Percentiles rank a stretch among this genome's conserved stretches.
Conservation (phyloP, 225 moss, liverwort and hornwort genomes). For the Thuidium tamariscinum region DNA sequence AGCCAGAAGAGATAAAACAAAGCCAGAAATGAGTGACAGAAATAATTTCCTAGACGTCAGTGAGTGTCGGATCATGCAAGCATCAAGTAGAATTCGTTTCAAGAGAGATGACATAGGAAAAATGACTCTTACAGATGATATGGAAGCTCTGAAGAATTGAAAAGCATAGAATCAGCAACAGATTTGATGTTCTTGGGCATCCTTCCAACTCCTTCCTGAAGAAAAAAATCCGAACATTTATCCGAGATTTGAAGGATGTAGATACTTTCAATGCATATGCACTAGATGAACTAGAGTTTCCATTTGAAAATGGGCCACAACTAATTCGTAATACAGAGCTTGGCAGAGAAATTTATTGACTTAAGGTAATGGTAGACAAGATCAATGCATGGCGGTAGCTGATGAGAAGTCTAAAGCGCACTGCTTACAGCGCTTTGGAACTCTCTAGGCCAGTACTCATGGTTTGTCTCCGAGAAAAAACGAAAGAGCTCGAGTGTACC, state of each 20-base stretch:
- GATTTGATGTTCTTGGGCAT: conserved; percentile 59
- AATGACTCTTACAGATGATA: conserved; percentile 61
- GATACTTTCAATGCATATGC: neutral
- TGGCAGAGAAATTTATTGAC: neutral
- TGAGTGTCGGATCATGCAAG: neutral
- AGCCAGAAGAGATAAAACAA: neutral
- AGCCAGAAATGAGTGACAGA: neutral
- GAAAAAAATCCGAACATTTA: neutral
- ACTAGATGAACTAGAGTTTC: neutral
- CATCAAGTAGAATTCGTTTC: neutral
- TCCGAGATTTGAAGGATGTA: neutral
- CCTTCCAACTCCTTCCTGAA: conserved; percentile 76
- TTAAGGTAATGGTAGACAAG: neutral
- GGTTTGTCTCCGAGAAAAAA: conserved; percentile 95
- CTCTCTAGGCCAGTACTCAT: conserved; percentile 78
- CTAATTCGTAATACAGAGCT: neutral
- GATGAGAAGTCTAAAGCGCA: neutral
- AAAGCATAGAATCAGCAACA: conserved; percentile 76
- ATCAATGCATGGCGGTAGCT: neutral
- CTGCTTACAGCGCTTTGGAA: conserved; percentile 43
- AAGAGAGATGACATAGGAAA: neutral
- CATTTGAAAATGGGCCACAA: neutral
- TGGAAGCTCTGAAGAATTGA: conserved; percentile 84
- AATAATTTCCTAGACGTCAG: neutral
- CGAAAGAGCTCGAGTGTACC: conserved; percentile 94